Evolutionary conservation across 2,329 filamentous ascomycete species (phyloP).

Genomic region (Aureobasidium melanogenum): DNA sequence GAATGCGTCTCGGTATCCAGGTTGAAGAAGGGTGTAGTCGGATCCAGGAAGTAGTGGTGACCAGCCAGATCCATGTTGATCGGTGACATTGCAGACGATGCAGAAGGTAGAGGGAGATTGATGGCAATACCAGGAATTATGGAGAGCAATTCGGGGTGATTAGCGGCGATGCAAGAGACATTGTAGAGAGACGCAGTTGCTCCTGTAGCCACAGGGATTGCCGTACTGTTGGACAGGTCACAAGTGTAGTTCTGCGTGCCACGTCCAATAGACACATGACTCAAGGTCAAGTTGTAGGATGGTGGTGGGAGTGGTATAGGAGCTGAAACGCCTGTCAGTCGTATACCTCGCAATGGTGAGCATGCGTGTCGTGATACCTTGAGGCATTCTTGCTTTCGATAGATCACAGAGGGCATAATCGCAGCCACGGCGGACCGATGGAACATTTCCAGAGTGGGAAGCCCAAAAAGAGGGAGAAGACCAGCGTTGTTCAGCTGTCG

Average conservation of each 20-base stretch:
- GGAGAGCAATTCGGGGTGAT: slow-evolving; percentile 57
- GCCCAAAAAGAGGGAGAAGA: slow-evolving; percentile 5
- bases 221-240: slow-evolving; percentile 45
- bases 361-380: not conserved
- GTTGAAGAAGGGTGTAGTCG: slow-evolving; percentile 70
- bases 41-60: slow-evolving; percentile 70
- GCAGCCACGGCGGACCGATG: not conserved
- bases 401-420: slow-evolving; percentile 5
- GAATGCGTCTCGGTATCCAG: slow-evolving; percentile 49
- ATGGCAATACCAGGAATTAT: slow-evolving; percentile 60
- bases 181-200: slow-evolving; percentile 83
- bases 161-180: slow-evolving; percentile 66
- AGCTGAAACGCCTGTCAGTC: slow-evolving; percentile 15
- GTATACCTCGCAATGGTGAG: not conserved
- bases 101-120: slow-evolving; percentile 49
- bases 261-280: slow-evolving; percentile 76
- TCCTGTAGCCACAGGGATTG: slow-evolving; percentile 56
- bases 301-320: slow-evolving; percentile 49
- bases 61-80: slow-evolving; percentile 59
- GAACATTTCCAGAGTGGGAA: not conserved
- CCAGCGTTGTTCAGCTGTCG: slow-evolving; percentile 1
- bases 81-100: slow-evolving; percentile 34
- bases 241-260: slow-evolving; percentile 96
- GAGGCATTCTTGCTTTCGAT: not conserved
- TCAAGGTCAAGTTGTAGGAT: slow-evolving; percentile 51